Percentiles rank a stretch among this genome's conserved stretches.
Conservation (phyloP, 306 rosid genomes). For the Medicago ruthenica region DNA sequence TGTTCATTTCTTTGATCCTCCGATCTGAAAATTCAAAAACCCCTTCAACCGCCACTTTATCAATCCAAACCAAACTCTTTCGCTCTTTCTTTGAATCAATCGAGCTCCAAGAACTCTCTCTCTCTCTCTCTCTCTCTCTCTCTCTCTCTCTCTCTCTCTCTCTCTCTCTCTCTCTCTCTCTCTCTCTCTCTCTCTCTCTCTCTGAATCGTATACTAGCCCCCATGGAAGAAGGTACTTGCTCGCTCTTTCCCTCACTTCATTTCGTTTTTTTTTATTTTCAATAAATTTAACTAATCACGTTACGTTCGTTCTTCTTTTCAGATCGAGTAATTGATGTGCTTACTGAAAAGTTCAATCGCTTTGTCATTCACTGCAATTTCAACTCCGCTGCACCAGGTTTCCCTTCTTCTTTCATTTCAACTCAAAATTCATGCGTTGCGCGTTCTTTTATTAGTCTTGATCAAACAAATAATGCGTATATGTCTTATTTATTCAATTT, state of each 20-base stretch:
- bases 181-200: slow-evolving; percentile 1
- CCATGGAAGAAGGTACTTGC: slow-evolving; percentile 66
- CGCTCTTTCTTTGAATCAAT: background rate
- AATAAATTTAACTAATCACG: background rate
- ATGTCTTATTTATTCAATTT: background rate
- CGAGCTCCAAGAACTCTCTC: slow-evolving; percentile 18
- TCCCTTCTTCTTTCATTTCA: background rate
- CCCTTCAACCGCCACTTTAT: background rate
- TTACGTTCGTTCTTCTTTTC: slow-evolving; percentile 15
- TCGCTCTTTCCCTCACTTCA: slow-evolving; percentile 27
- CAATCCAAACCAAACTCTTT: background rate
- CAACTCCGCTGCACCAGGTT: slow-evolving; percentile 54
- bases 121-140: too few relatives aligned
- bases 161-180: slow-evolving; percentile 12
- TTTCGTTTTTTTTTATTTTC: background rate
- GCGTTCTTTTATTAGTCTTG: background rate
- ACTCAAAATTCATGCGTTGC: too few relatives aligned
- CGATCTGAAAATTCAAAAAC: slow-evolving; percentile 47
- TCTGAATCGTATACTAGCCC: too few relatives aligned
- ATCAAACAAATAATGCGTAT: background rate
- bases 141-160: too few relatives aligned
- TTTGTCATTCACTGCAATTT: slow-evolving; percentile 43
- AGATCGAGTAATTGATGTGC: slow-evolving; percentile 56
- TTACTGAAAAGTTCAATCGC: slow-evolving; percentile 35
- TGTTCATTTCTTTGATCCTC: slow-evolving; percentile 1